These are phyloP conservation scores for Kuraishia piskuri DNA, from an alignment of 805 yeast genomes.

Conservation along the genomic window DNA sequence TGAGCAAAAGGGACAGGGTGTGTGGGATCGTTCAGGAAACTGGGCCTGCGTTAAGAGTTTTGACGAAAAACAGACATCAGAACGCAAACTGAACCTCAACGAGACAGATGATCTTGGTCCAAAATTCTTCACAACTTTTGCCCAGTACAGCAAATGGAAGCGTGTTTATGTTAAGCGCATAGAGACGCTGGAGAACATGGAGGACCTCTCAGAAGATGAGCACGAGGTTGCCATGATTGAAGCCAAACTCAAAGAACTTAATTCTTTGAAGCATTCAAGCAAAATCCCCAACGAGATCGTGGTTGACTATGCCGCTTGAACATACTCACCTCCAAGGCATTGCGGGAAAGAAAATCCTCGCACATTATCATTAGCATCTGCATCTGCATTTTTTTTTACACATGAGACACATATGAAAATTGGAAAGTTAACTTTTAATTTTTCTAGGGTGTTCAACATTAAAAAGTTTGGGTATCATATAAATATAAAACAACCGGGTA, in stretches of 20 bases:
- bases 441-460: background rate
- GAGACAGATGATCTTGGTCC: slow-evolving; percentile 15
- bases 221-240: slow-evolving; percentile 11
- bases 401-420: background rate
- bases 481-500: background rate
- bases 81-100: background rate
- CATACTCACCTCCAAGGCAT: background rate
- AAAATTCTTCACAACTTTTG: slow-evolving; percentile 14
- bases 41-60: slow-evolving; percentile 18
- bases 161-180: slow-evolving; percentile 7
- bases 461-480: background rate
- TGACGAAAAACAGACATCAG: background rate
- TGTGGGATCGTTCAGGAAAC: slow-evolving; percentile 21
- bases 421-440: background rate
- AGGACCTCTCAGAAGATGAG: slow-evolving; percentile 10
- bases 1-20: slow-evolving; percentile 14
- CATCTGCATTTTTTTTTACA: background rate
- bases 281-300: slow-evolving; percentile 3
- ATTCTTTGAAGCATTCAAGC: slow-evolving; percentile 7
- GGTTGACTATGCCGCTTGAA: background rate
- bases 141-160: slow-evolving; percentile 17
- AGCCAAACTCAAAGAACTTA: slow-evolving; percentile 9
- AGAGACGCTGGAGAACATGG: slow-evolving; percentile 10
- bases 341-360: background rate
- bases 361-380: background rate